phyloP scores from a whole-genome alignment of 768 basidiomycete genomes.

The Lentinula aciculospora region DNA sequence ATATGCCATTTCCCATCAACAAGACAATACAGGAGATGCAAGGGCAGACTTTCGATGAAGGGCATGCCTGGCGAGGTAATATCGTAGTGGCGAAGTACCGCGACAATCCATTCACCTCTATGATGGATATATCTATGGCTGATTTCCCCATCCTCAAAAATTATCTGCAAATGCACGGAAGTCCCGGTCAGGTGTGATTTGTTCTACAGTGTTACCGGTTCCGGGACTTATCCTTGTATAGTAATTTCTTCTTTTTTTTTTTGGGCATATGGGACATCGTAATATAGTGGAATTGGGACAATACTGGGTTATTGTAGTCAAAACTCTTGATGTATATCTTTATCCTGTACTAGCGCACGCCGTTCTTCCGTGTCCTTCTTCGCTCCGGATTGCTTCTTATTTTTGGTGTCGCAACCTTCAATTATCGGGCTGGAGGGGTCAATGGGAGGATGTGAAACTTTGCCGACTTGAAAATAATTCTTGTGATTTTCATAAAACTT shows the following conservation, averaged over 20 bases:
- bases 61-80: conserved; percentile 74
- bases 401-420: conserved; percentile 67
- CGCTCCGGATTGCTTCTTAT: conserved; percentile 28
- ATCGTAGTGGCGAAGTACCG: conserved; percentile 71
- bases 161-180: conserved; percentile 64
- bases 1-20: conserved; percentile 79
- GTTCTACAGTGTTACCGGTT: background rate
- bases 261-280: background rate
- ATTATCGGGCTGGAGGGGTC: conserved; percentile 73
- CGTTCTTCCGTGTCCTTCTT: conserved; percentile 21
- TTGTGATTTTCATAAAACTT: conserved; percentile 81
- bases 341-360: conserved; percentile 7
- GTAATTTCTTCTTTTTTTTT: background rate
- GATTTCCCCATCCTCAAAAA: conserved; percentile 82
- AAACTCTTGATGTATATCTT: conserved; percentile 26
- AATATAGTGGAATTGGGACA: background rate
- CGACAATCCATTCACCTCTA: conserved; percentile 45
- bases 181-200: conserved; percentile 35
- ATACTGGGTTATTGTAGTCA: conserved; percentile 11
- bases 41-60: conserved; percentile 53
- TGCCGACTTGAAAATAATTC: conserved; percentile 74
- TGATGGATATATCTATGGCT: conserved; percentile 76
- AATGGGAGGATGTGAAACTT: conserved; percentile 69
- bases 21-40: conserved; percentile 73
- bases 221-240: background rate